Base-by-base conservation (phyloP, 2,329 filamentous ascomycete species). In the Nannizzia gypsea region DNA sequence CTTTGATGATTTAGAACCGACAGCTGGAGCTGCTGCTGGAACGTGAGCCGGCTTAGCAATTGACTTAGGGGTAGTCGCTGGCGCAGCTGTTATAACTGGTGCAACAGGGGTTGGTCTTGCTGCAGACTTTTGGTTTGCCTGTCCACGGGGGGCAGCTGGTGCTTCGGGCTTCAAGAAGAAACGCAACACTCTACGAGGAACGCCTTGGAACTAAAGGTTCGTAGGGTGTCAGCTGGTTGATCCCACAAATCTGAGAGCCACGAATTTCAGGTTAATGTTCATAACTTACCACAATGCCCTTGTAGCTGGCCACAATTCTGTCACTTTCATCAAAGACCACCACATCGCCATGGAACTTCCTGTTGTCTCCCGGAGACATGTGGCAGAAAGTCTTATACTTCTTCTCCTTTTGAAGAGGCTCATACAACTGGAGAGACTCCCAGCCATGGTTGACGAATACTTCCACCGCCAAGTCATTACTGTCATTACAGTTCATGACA, bases 361-460 rank as follows among this genome's bases (percentile, higher is more conserved):
- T 59, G 31, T 42, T 74, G 73, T 15, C 66, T 68, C 42, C 60
- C n/a, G 38, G 38, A 42, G 60, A 40, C 68, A 69, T 13, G 56
- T 42, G 38, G n/a, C 38, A 42, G 38, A 42, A 42, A 6, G 38
- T 42, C n/a, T 42, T 42, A 42, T 42, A 42, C 38, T 42, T 59
- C 55, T 63, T 63, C n/a, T 62, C 63, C 11, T 66, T 61, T 11
- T 59, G 38, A 28, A 73, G 65, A 1, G 61, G 58, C 2, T 60
- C 60, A 1, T 64, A 64, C 9, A 70, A 61, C 28, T 65, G 70
- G 60, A 73, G 65, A 4, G 65, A 63, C 4, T 67, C 65, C 64
- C 72, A 73, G 6, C 73, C 73, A 46, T 73, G 69, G 24, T 68
- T 69, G 55, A 75, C 67, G 58, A 66, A 74, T 0, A 71, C 71